phyloP scores from a whole-genome alignment of 2,329 filamentous ascomycete species.

The Mariannaea elegans region DNA sequence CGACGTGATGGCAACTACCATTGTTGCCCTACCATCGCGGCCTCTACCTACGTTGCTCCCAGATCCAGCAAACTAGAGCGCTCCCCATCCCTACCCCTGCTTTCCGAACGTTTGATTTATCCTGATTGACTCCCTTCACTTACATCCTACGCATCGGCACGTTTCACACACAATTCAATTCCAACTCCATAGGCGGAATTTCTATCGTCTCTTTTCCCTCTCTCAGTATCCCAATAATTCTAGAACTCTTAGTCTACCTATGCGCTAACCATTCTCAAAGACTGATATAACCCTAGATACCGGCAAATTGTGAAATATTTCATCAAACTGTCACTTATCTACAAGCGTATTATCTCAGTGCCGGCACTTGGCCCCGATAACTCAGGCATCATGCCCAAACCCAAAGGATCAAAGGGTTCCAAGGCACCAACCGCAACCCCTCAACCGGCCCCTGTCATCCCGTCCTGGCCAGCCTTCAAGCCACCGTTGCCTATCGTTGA shows the following conservation, averaged over 20 bases:
- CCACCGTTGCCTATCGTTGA: conserved; percentile 73
- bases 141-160: not conserved
- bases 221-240: too few species aligned
- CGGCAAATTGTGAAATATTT: not conserved
- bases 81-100: not conserved
- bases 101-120: not conserved
- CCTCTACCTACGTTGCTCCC: not conserved
- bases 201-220: not conserved
- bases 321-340: not conserved
- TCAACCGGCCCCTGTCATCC: conserved; percentile 41
- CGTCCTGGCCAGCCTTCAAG: conserved; percentile 75
- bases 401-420: conserved; percentile 41
- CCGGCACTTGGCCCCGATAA: not conserved
- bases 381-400: conserved; percentile 44
- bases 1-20: not conserved
- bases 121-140: not conserved
- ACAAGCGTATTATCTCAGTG: not conserved
- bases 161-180: not conserved
- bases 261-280: too few species aligned
- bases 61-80: not conserved
- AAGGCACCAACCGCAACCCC: conserved; percentile 31
- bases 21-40: not conserved
- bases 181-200: not conserved
- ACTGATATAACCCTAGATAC: too few species aligned
- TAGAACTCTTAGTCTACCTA: too few species aligned